Conservation (phyloP, 1,284 basidiomycete species). For the Wallemia ichthyophaga region DNA sequence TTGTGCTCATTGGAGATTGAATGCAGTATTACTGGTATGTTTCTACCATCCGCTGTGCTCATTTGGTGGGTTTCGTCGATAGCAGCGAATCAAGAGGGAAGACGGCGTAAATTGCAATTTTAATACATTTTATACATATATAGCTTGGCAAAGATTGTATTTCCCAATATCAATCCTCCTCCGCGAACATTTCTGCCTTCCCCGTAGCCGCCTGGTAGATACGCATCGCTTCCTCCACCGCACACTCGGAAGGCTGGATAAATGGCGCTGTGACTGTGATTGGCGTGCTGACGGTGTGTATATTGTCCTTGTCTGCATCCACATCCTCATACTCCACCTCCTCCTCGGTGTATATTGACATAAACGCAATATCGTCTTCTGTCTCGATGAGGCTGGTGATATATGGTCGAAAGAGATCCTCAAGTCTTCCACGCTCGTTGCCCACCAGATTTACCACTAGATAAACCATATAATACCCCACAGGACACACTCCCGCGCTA, state of each 20-base stretch:
- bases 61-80: conserved; percentile 1
- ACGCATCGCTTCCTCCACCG: not conserved
- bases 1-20: conserved; percentile 42
- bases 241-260: not conserved
- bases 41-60: conserved; percentile 5
- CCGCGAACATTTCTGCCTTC: not conserved
- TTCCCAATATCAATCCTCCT: too few species aligned
- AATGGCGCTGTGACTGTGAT: not conserved
- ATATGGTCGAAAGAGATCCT: not conserved
- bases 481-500: not conserved
- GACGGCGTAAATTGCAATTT: not conserved
- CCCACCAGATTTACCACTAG: not conserved
- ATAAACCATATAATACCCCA: not conserved
- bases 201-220: not conserved
- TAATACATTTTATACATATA: too few species aligned
- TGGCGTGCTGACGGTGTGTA: not conserved
- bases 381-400: not conserved
- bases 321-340: not conserved
- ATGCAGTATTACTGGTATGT: conserved; percentile 39
- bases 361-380: not conserved
- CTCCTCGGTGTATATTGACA: not conserved
- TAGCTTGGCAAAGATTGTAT: too few species aligned
- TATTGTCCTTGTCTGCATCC: not conserved
- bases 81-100: not conserved
- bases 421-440: not conserved